These are phyloP conservation scores for Arthroderma uncinatum DNA, from an alignment of 2,329 filamentous ascomycete species.

Conservation along the genomic window DNA sequence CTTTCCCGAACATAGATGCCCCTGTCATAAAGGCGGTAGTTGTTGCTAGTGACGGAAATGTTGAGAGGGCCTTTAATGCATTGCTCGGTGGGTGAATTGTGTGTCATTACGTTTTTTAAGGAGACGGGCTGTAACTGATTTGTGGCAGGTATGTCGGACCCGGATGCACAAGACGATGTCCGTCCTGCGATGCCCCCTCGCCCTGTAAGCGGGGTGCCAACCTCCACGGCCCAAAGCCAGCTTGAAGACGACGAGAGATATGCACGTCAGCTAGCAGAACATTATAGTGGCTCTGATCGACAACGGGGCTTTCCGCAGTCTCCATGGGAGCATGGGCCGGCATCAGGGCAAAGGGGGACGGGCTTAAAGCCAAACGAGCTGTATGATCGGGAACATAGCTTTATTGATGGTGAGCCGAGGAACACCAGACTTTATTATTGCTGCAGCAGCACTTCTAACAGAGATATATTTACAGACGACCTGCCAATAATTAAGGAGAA, in stretches of 20 bases:
- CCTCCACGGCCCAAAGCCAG: slow-evolving; percentile 58
- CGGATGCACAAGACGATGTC: slow-evolving; percentile 53
- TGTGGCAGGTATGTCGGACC: slow-evolving; percentile 60
- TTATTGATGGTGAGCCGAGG: slow-evolving; percentile 57
- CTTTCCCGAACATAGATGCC: slow-evolving; percentile 74
- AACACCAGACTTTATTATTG: background rate
- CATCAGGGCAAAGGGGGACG: slow-evolving; percentile 37
- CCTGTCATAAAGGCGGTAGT: slow-evolving; percentile 79
- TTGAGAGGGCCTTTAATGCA: slow-evolving; percentile 93
- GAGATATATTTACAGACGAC: slow-evolving; percentile 59
- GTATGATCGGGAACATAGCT: slow-evolving; percentile 66
- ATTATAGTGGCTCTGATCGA: slow-evolving; percentile 51
- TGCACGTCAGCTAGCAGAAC: slow-evolving; percentile 82
- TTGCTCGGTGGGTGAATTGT: slow-evolving; percentile 63
- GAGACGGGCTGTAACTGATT: background rate
- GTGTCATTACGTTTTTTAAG: background rate
- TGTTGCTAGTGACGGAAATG: slow-evolving; percentile 69
- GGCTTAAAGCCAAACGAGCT: slow-evolving; percentile 46
- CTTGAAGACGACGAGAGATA: slow-evolving; percentile 84
- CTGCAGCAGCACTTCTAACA: background rate
- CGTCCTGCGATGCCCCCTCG: slow-evolving; percentile 70
- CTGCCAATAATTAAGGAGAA: slow-evolving; percentile 87
- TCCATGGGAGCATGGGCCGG: slow-evolving; percentile 22
- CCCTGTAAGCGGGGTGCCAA: slow-evolving; percentile 44
- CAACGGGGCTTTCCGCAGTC: slow-evolving; percentile 15